Base-by-base conservation (phyloP, 345 rosid species). In the Durio zibethinus region DNA sequence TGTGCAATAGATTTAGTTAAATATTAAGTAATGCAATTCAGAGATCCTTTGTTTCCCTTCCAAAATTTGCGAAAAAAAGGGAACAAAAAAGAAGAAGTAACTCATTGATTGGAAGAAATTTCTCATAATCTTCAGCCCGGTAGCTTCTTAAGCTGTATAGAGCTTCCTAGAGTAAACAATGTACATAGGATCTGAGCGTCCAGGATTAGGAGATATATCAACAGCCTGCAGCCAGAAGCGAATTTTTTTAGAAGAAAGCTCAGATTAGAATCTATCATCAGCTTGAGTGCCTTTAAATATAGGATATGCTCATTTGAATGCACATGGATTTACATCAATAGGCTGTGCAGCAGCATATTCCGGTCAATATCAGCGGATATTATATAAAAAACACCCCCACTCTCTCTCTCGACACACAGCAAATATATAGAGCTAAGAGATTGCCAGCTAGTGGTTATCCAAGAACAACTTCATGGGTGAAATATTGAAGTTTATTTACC, bases 171-270 rank as follows among this genome's bases (percentile, higher is more conserved):
- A 92, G 85, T 84, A 88, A 29, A 95, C 97, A 48, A 93, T 74
- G 81, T 88, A 86, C 97, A 92, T 89, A 0, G 98, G 98, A 83
- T 95, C 99, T 1, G 96, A 84, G 38, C 85, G 91, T 72, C 94
- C 97, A 2, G 93, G 96, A 77, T 89, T 93, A 11, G 98, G 98
- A 84, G 99, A 93, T 82, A 93, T 87, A 81, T 95, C 94, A 75
- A 89, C 96, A 40, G 97, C 94, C 98, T 95, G 92, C 60, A 81
- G 35, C 77, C 18, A 80, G 40, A 75, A 62, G 14, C 2, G 40
- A 27, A 56, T 0, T 53, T 15, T 9, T 29, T 61, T 12, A 11
- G 14, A 72, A 53, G 21, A 33, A 4, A 42, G 47, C n/a, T 54
- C 65, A 38, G 12, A 73, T 54, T 72, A 73, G 31, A 21, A 69